A percentile compares a stretch with the other conserved stretches of the same genome.
These are phyloP conservation scores for Chalaropsis thielavioides DNA, from an alignment of 2,329 filamentous ascomycete species.

Conservation along the genomic window DNA sequence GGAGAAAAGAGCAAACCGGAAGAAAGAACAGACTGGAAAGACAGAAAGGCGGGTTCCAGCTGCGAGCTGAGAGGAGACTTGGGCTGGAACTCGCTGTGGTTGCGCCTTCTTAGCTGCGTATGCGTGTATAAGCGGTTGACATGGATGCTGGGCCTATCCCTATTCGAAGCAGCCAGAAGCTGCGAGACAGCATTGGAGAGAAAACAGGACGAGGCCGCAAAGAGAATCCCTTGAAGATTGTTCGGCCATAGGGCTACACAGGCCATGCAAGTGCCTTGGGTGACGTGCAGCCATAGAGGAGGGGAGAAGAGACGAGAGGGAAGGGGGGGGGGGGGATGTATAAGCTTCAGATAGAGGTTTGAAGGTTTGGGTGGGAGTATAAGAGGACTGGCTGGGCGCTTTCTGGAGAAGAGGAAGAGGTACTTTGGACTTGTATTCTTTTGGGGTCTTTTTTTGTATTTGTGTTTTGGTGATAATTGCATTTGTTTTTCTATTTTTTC, in stretches of 20 bases:
- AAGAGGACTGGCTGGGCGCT: neutral
- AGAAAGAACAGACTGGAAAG: no score
- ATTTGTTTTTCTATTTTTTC: neutral
- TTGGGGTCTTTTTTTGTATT: neutral
- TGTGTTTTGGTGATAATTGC: no score
- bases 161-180: neutral
- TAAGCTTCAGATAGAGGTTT: neutral
- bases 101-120: no score
- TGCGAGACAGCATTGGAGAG: neutral
- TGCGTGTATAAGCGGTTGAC: neutral
- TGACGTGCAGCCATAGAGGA: neutral
- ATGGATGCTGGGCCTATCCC: neutral
- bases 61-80: no score
- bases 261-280: constrained; percentile 1
- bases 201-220: neutral
- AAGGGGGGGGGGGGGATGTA: neutral
- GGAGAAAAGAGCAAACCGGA: no score
- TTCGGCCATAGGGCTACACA: neutral
- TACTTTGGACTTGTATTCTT: no score
- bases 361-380: neutral
- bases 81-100: no score
- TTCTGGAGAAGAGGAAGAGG: neutral
- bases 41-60: no score
- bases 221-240: neutral
- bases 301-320: neutral